Evolutionary conservation across 768 basidiomycete genomes (phyloP), one percentile per base, ranked within the genome.

Genomic region (Rhodotorula kratochvilovae): DNA sequence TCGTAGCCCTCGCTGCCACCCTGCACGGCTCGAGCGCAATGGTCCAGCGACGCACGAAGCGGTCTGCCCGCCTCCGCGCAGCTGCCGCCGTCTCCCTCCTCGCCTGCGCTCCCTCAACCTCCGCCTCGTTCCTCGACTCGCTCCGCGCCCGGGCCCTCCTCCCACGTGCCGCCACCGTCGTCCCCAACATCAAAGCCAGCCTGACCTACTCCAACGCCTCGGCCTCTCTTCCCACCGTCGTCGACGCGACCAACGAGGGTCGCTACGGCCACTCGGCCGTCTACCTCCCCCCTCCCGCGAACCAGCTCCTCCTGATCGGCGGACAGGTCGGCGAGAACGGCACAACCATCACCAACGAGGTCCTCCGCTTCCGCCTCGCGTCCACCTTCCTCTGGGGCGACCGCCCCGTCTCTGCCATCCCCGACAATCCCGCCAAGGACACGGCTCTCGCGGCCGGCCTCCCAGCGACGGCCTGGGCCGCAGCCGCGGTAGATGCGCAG

Each of bases 211-310:
- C 57, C 6, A 31, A 27, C 27, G 42, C 45, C 17, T 21, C 33
- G 35, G 27, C 5, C 36, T 4, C 48, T 7, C 48, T 15, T 21
- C 48, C 61, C 3, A 17, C 25, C 19, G 56, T 51, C 29, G 36
- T 51, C 48, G 11, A 27, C n/a, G 29, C 63, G 6, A 25, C 67
- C 31, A 1, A 23, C 19, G 16, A 48, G 13, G 76, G 70, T 0
- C 62, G 76, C 25, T 77, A 75, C 61, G 76, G 76, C 2, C 76
- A 77, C 61, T 35, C 66, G 2, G 66, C 74, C 27, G 53, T 74
- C 51, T 73, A 69, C 67, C 68, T 75, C 39, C 29, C 55, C 6
- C 42, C 68, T 21, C 36, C 56, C 17, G 7, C 46, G 3, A 64
- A 68, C 51, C 1, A 27, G 12, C 58, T 77, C 60, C 61, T 77